Conservation (phyloP, 169 alveolate genomes). For the Eimeria necatrix region DNA sequence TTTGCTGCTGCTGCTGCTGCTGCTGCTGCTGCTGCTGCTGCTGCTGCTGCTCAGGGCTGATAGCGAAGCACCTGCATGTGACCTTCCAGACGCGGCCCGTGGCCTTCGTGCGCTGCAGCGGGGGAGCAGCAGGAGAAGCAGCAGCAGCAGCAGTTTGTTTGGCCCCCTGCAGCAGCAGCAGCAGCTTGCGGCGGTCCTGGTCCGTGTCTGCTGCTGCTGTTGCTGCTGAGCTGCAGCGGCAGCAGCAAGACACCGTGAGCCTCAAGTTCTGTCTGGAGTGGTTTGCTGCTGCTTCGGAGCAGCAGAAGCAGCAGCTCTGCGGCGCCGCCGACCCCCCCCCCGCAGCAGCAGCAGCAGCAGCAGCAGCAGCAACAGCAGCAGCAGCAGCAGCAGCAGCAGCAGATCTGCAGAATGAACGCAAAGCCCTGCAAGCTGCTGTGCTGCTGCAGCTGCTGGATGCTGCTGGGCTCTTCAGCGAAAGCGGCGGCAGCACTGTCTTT, state of each 20-base stretch:
- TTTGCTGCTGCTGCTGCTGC: too few species aligned
- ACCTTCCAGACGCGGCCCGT: conserved; percentile 25
- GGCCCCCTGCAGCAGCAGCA: conserved; percentile 1
- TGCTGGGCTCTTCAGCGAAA: neutral
- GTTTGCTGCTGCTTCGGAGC: neutral
- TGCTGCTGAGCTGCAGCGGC: neutral
- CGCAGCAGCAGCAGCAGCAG: neutral
- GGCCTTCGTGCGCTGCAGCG: neutral
- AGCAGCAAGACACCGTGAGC: neutral
- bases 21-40: too few species aligned
- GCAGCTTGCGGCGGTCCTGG: neutral
- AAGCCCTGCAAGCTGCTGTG: neutral
- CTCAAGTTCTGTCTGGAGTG: neutral
- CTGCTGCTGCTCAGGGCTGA: too few species aligned
- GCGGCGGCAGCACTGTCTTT: conserved; percentile 37
- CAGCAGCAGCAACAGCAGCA: neutral
- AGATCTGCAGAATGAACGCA: neutral
- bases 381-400: neutral
- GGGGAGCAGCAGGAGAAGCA: neutral
- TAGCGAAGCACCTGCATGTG: conserved; percentile 49
- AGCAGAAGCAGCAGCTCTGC: conserved; percentile 27
- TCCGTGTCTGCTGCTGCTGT: conserved; percentile 34
- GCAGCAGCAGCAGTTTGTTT: conserved; percentile 8
- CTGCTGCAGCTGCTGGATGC: conserved; percentile 35
- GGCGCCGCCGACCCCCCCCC: neutral